Evolutionary conservation across 805 yeast genomes (phyloP), one percentile per base, ranked within the genome.

Genomic region (Teunomyces kruisii): DNA sequence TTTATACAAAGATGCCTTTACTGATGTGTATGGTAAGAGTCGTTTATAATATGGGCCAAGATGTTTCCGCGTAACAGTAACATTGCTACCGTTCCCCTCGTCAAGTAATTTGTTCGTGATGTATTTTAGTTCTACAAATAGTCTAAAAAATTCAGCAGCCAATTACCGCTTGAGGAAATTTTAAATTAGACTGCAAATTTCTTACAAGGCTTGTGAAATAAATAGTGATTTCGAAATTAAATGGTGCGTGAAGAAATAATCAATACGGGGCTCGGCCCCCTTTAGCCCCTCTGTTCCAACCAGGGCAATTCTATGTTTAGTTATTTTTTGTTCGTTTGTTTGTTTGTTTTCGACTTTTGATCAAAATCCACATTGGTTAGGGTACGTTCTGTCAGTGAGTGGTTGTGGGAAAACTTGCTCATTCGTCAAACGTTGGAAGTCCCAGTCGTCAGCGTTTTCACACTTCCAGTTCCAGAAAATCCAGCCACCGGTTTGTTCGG

Each of bases 381-480:
- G 86, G 63, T 74, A 86, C 57, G 74, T 66, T 67, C 97, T 82
- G 53, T 73, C 81, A 44, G 69, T 62, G 38, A 89, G 69, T 22
- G 97, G 97, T 63, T 80, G 85, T 39, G 97, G 97, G 77, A 91
- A 84, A 32, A 88, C 60, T 22, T 80, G 83, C 44, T 77, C 64
- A 14, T 64, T 72, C 15, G 78, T 65, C 55, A 91, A 76, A 51
- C 72, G 70, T 56, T 75, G 72, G 70, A 87, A 76, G 67, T 88
- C 96, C 97, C 97, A 91, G 64, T 91, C 97, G 44, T 84, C 62
- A 15, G 88, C 73, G 53, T 67, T 67, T 68, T 91, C 97, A 22
- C 96, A 86, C 75, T 90, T 91, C 85, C 88, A 90, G 64, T 85
- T 80, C 97, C 97, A 91, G 74, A 87, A 85, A 46, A 88, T 79